Conservation (phyloP, 140 eudicot genomes). For the Flaveria floridana region DNA sequence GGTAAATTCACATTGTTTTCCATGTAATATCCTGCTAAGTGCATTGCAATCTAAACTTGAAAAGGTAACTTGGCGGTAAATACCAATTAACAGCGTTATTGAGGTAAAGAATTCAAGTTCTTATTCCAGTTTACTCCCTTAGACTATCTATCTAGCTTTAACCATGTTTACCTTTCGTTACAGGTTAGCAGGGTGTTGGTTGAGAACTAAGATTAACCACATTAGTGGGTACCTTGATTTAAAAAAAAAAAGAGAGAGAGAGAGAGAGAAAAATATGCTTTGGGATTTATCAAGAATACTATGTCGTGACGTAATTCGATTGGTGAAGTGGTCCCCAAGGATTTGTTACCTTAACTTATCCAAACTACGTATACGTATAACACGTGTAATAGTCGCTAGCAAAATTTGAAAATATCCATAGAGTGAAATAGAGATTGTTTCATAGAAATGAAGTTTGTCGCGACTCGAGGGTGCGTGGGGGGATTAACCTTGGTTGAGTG, state of each 20-base stretch:
- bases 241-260: no score
- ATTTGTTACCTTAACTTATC: slow-evolving; percentile 26
- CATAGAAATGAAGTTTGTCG: slow-evolving; percentile 29
- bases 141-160: no score
- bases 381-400: slow-evolving; percentile 23
- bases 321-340: slow-evolving; percentile 10
- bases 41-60: no score
- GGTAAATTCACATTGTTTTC: slow-evolving; percentile 8
- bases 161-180: no score
- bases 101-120: no score
- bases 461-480: slow-evolving; percentile 38
- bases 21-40: background rate
- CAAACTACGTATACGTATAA: background rate
- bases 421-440: background rate
- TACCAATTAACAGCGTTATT: no score
- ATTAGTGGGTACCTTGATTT: no score
- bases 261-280: background rate
- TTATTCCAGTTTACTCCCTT: no score
- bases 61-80: no score
- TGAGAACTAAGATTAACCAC: no score
- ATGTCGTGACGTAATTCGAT: background rate
- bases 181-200: no score
- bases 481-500: slow-evolving; percentile 41
- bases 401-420: background rate
- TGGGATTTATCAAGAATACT: background rate